Conservation (phyloP, 305 asterid species). For the Caryopteris hybrid region DNA sequence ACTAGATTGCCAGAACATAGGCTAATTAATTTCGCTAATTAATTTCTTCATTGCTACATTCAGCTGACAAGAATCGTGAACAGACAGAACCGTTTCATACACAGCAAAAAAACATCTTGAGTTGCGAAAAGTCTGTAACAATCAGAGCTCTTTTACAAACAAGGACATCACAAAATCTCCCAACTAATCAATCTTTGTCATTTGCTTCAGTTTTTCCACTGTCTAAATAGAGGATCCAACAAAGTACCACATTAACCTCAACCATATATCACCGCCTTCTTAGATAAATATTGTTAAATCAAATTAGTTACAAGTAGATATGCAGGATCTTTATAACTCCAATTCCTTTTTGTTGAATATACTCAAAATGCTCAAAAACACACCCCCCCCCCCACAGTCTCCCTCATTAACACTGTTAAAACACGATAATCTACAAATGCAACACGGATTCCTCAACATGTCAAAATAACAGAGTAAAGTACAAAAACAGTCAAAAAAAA, state of each 20-base stretch:
- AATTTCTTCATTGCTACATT: background rate
- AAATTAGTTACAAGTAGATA: background rate
- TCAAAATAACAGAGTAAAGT: background rate
- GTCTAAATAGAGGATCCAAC: background rate
- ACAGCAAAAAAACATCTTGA: background rate
- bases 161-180: background rate
- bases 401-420: background rate
- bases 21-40: background rate
- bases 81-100: background rate
- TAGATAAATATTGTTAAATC: background rate
- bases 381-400: background rate
- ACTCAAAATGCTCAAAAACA: background rate
- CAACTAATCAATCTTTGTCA: background rate
- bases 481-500: constrained; percentile 14
- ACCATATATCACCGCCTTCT: background rate
- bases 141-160: background rate
- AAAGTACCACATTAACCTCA: background rate
- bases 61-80: background rate
- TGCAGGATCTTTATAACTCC: background rate
- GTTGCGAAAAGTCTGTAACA: background rate
- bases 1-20: background rate
- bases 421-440: background rate
- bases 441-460: background rate
- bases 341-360: background rate
- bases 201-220: background rate